Percentiles rank a stretch among this genome's conserved stretches.
Conservation (phyloP, 768 basidiomycete species). For the Chiua virens region DNA sequence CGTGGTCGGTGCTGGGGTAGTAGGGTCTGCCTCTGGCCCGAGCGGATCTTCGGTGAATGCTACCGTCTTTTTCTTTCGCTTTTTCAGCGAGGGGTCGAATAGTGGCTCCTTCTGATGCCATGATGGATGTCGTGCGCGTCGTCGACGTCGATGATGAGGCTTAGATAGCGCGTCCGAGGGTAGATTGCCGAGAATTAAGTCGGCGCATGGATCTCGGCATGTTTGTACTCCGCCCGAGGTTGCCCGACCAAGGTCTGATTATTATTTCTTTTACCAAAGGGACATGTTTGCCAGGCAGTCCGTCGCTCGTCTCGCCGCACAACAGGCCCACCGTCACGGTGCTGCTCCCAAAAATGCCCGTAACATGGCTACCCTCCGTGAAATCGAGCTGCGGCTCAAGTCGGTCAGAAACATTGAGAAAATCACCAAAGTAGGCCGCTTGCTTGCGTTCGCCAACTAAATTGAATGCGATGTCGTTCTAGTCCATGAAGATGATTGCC, state of each 20-base stretch:
- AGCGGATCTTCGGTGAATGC: slow-evolving; percentile 84
- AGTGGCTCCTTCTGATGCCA: slow-evolving; percentile 73
- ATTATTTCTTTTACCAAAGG: slow-evolving; percentile 7
- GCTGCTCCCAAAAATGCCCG: slow-evolving; percentile 53
- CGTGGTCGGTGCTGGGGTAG: slow-evolving; percentile 68
- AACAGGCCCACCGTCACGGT: slow-evolving; percentile 39
- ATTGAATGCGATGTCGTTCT: slow-evolving; percentile 11
- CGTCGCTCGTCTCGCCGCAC: slow-evolving; percentile 42
- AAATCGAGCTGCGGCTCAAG: slow-evolving; percentile 95
- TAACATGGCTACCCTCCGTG: slow-evolving; percentile 96
- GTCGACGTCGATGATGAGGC: slow-evolving; percentile 19
- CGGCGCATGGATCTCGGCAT: slow-evolving; percentile 24
- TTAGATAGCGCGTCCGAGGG: slow-evolving; percentile 3
- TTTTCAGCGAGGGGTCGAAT: slow-evolving; percentile 83
- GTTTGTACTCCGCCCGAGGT: slow-evolving; percentile 34
- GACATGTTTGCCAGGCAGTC: slow-evolving; percentile 53
- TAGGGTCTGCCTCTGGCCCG: slow-evolving; percentile 80
- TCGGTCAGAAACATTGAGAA: slow-evolving; percentile 98
- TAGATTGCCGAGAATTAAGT: slow-evolving; percentile 27
- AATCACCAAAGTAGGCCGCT: slow-evolving; percentile 86
- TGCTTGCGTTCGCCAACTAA: not conserved
- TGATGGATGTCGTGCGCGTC: slow-evolving; percentile 22
- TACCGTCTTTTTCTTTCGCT: slow-evolving; percentile 85
- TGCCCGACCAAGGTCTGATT: slow-evolving; percentile 16
- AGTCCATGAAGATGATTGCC: slow-evolving; percentile 99